Evolutionary conservation across 306 rosid species (phyloP).

Genomic region (Cyclanthera cordifolia): DNA sequence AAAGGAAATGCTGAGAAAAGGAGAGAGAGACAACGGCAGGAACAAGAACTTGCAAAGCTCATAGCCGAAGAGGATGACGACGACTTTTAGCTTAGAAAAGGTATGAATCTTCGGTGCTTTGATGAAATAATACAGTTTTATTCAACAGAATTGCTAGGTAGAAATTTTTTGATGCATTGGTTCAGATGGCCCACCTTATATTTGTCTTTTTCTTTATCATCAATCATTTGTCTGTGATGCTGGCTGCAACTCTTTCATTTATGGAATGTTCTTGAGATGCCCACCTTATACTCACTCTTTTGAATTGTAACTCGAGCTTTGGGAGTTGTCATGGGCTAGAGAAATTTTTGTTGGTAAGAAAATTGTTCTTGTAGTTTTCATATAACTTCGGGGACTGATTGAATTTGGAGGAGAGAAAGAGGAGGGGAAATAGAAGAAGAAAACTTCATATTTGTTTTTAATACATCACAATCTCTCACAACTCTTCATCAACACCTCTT

Average conservation of each 20-base stretch:
- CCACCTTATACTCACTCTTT: not conserved
- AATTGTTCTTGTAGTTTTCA: not conserved
- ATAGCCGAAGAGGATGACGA: slow-evolving; percentile 48
- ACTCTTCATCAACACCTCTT: too few relatives aligned
- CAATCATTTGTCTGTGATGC: not conserved
- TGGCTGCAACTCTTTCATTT: not conserved
- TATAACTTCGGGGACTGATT: too few relatives aligned
- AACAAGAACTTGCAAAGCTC: slow-evolving; percentile 45
- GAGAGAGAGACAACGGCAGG: slow-evolving; percentile 46
- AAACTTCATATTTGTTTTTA: too few relatives aligned
- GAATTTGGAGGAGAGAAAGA: too few relatives aligned
- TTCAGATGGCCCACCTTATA: not conserved
- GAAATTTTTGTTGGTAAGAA: not conserved
- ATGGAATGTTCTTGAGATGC: slow-evolving; percentile 2
- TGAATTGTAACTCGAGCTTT: not conserved
- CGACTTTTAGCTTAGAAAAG: slow-evolving; percentile 22
- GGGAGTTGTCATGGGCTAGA: not conserved
- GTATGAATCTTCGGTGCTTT: not conserved
- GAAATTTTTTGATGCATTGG: not conserved
- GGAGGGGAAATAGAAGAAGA: too few relatives aligned
- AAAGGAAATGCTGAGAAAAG: slow-evolving; percentile 48
- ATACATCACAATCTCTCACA: too few relatives aligned
- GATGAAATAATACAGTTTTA: not conserved
- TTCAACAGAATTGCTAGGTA: not conserved
- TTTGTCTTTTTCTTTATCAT: not conserved